Base-by-base conservation (phyloP, 495 filamentous ascomycete species). In the Lindgomyces ingoldianus region DNA sequence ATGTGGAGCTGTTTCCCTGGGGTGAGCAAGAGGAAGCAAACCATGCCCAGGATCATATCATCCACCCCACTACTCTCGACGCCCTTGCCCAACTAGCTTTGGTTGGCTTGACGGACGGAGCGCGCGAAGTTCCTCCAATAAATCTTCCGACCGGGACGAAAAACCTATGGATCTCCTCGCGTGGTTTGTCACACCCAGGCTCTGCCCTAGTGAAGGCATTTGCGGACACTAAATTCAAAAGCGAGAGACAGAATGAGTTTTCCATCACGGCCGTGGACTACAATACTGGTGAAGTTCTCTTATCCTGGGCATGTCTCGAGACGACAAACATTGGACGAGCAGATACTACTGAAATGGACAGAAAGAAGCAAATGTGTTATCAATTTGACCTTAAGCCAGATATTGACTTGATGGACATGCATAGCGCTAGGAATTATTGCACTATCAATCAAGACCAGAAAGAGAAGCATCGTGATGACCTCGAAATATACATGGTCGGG, bases 1-100 rank as follows among this genome's bases (percentile, higher is more conserved):
- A 47, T 46, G 49, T 45, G 47, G 14, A 26, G 30, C 57, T 57
- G 44, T 68, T 42, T 14, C 49, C 49, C 6, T 52, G 49, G 49
- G 19, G 24, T n/a, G 25, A 52, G 36, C 49, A 52, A 22, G 49
- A 29, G 19, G 57, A 54, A 21, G 33, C 53, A 11, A 36, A 47
- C 11, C 44, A 66, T 16, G 21, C 12, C 24, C 25, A 62, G n/a
- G 4, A n/a, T 4, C 30, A 45, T 22, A 18, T 52, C 49, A 52
- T 52, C 16, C 49, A 52, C 27, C 49, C 49, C 24, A 52, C 49
- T 19, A 52, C 49, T n/a, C 18, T 52, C 2, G 49, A 52, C 19
- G 26, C 49, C n/a, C 49, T 52, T 9, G 49, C 49, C 19, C 49
- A 52, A 33, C 49, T 52, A 19, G 49, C 49, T 3, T 27, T 52